Base-by-base conservation (phyloP, 176 grass and related monocot species). In the Eleusine coracana region DNA sequence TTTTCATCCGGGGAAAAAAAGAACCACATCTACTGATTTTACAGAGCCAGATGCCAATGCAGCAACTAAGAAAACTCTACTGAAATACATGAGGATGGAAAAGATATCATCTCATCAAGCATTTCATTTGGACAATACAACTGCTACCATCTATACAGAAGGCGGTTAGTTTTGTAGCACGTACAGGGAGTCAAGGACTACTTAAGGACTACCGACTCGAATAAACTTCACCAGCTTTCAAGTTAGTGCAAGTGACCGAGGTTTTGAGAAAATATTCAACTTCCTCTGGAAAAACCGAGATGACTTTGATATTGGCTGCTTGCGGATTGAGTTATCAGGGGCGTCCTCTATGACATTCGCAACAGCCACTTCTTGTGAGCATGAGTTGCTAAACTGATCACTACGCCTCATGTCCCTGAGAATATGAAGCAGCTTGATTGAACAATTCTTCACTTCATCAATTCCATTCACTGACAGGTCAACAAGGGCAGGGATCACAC, bases 401-500 rank as follows among this genome's bases (percentile, higher is more conserved):
- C 74, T 87, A 48, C 55, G 74, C 67, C 91, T 96, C 73, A 92
- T 59, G 58, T 94, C 91, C 84, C 91, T 92, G 20, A 99, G 86
- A 87, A 92, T 91, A 79, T 71, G 82, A 67, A 99, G 93, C 66
- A 99, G 87, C 77, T 87, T 94, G 42, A 69, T 60, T 7, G 97
- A 86, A 28, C 74, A 89, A 45, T 17, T 83, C 76, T 90, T 94
- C 2, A 83, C 89, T 70, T 94, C 86, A 69, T 83, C 83, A 58
- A 71, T 89, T 62, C 97, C 97, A 71, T 99, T 99, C 58, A 99
- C 87, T 1, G 91, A 92, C 70, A 94, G 77, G 37, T 96, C 85
- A 41, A 99, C 93, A 29, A 99, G 87, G 70, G 97, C 87, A 27
- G 97, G 97, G 78, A 99, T 96, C 28, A 99, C 89, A 31, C 93